A percentile compares a stretch with the other conserved stretches of the same genome.
Evolutionary conservation across 1,139 yeast genomes (phyloP).

Genomic region (Saccharomyces hybrid): DNA sequence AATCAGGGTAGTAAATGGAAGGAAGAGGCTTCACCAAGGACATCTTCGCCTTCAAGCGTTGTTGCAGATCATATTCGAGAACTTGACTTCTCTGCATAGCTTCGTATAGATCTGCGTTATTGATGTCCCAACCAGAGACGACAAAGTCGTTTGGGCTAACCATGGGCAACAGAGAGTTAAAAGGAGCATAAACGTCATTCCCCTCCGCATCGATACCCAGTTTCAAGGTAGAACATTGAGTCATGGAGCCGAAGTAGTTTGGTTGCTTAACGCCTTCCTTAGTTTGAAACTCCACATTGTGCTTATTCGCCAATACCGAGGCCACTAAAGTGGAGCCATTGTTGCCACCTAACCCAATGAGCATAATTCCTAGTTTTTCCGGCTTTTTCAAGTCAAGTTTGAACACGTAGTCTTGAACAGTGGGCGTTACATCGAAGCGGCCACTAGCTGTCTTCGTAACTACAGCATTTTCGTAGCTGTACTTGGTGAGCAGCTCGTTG

Average conservation of each 20-base stretch:
- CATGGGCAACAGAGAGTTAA: constrained; percentile 82
- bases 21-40: constrained; percentile 63
- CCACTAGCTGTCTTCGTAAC: constrained; percentile 31
- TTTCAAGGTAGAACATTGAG: constrained; percentile 86
- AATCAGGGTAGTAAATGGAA: constrained; percentile 90
- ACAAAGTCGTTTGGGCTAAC: constrained; percentile 86
- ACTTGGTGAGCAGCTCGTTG: constrained; percentile 56
- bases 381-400: constrained; percentile 78
- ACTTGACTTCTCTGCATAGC: constrained; percentile 87
- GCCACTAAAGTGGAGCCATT: constrained; percentile 90
- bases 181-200: constrained; percentile 87
- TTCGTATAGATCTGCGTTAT: constrained; percentile 56
- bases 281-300: constrained; percentile 69
- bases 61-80: constrained; percentile 77
- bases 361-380: constrained; percentile 69
- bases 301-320: constrained; percentile 78
- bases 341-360: constrained; percentile 95
- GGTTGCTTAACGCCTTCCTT: constrained; percentile 76
- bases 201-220: constrained; percentile 79
- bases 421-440: constrained; percentile 58
- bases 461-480: constrained; percentile 60
- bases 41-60: constrained; percentile 62
- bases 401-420: constrained; percentile 70
- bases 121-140: constrained; percentile 94
- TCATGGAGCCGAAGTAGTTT: constrained; percentile 92